Conservation (phyloP, 2,329 filamentous ascomycete genomes). For the Cladosporium sp. region DNA sequence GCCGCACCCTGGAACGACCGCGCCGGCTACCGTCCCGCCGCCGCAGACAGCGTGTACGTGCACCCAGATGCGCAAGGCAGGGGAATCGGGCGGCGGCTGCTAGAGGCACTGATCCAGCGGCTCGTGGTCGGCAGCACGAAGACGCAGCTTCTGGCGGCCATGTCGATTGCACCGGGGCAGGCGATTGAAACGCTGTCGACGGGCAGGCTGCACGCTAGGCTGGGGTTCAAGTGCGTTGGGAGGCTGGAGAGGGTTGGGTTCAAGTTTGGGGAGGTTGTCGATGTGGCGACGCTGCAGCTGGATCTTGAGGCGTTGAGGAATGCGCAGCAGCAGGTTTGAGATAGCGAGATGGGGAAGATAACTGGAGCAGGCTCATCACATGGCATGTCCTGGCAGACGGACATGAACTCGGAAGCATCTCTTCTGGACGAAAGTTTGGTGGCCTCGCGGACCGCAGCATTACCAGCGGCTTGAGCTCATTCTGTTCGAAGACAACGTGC, state of each 20-base stretch:
- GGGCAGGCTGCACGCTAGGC: constrained; percentile 15
- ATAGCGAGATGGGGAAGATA: background rate
- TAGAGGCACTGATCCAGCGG: constrained; percentile 12
- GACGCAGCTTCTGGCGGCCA: constrained; percentile 16
- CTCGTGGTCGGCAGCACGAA: constrained; percentile 9
- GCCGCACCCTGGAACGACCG: constrained; percentile 16
- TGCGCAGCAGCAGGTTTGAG: constrained; percentile 6
- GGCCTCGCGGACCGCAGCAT: too few relatives aligned
- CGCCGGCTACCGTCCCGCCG: constrained; percentile 15
- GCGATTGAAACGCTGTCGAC: constrained; percentile 11
- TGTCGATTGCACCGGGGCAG: constrained; percentile 16
- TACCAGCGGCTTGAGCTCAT: too few relatives aligned
- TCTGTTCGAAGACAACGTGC: too few relatives aligned
- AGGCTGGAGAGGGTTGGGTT: constrained; percentile 16
- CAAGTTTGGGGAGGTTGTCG: constrained; percentile 16
- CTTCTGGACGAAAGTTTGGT: too few relatives aligned
- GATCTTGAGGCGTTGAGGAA: constrained; percentile 12
- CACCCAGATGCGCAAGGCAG: constrained; percentile 13
- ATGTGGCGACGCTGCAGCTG: constrained; percentile 17
- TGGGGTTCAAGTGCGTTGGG: constrained; percentile 16
- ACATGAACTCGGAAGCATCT: too few relatives aligned
- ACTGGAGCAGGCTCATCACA: too few relatives aligned
- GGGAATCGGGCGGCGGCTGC: constrained; percentile 14
- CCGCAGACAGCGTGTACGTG: constrained; percentile 17
- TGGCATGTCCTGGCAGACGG: too few relatives aligned